Base-by-base conservation (phyloP, 306 rosid species). In the Carpinus viminea region DNA sequence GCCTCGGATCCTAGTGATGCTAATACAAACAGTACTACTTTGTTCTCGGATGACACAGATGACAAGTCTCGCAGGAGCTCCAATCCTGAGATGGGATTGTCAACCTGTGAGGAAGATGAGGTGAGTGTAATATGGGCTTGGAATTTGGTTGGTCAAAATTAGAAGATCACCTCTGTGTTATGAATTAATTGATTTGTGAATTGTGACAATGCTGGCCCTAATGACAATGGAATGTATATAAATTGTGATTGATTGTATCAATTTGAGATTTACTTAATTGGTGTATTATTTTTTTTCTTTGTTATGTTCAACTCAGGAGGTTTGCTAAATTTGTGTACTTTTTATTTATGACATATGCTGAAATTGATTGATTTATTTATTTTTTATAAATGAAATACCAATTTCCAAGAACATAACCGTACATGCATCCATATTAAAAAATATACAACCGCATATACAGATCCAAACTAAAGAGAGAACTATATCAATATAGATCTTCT, bases 31-130 rank as follows among this genome's bases (percentile, higher is more conserved):
- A 94, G 98, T 82, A 90, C 97, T 77, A 90, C 98, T 73, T 79
- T 93, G 84, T 90, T 96, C 86, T 91, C 99, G 2, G 99, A 96
- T 82, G 99, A 93, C 80, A 91, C 99, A 5, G 98, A 96, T 85
- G 98, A 90, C 80, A 89, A 61, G 84, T 84, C 93, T 65, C 70
- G 78, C 70, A 87, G 79, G 81, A 87, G 73, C 86, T 78, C 83
- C 51, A 83, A 88, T 87, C 92, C 88, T 5, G 99, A 91, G 80
- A 50, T 80, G 2, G 96, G 74, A 79, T 51, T 87, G 56, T 73
- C 93, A 77, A 70, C 51, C 77, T 96, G 81, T 78, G 90, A 76
- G 81, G 96, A 90, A 62, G 90, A 80, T 79, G 97, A 89, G 91
- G 97, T 91, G 84, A 85, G 79, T 79, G 81, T 74, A 38, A 9